These are phyloP conservation scores for Sporodiniella umbellata DNA, from an alignment of 371 early-diverging fungal genomes.

Conservation along the genomic window DNA sequence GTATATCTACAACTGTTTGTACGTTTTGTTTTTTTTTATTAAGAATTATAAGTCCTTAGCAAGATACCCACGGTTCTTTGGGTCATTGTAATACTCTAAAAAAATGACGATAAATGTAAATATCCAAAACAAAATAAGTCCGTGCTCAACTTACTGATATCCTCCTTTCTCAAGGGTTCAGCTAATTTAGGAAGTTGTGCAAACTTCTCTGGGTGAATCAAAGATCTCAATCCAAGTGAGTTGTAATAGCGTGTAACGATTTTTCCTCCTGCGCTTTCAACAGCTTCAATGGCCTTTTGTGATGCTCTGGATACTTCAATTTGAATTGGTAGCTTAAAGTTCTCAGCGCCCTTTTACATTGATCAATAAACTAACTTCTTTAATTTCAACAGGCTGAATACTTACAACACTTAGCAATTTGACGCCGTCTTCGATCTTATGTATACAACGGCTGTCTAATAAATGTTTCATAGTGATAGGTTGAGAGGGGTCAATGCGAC, in stretches of 20 bases:
- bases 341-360: conserved; percentile 57
- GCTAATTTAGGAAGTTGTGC: conserved; percentile 39
- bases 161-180: conserved; percentile 47
- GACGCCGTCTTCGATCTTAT: conserved; percentile 84
- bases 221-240: conserved; percentile 67
- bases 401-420: conserved; percentile 78
- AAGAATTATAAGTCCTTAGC: conserved; percentile 28
- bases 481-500: conserved; percentile 79
- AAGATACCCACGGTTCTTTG: conserved; percentile 69
- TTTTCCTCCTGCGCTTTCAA: conserved; percentile 85
- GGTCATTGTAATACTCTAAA: conserved; percentile 57
- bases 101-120: not conserved
- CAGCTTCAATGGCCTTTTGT: conserved; percentile 71
- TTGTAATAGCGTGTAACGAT: conserved; percentile 84
- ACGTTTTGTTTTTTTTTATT: not conserved
- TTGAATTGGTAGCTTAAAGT: conserved; percentile 66
- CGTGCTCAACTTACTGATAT: conserved; percentile 41
- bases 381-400: not conserved
- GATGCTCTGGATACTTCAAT: conserved; percentile 89
- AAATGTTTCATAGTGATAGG: conserved; percentile 86
- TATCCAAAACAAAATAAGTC: not conserved
- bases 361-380: not conserved
- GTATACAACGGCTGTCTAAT: conserved; percentile 69
- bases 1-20: too few species aligned
- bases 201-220: conserved; percentile 83